Evolutionary conservation across 164 flowering plant genomes (phyloP).

Genomic region (Aristolochia contorta): DNA sequence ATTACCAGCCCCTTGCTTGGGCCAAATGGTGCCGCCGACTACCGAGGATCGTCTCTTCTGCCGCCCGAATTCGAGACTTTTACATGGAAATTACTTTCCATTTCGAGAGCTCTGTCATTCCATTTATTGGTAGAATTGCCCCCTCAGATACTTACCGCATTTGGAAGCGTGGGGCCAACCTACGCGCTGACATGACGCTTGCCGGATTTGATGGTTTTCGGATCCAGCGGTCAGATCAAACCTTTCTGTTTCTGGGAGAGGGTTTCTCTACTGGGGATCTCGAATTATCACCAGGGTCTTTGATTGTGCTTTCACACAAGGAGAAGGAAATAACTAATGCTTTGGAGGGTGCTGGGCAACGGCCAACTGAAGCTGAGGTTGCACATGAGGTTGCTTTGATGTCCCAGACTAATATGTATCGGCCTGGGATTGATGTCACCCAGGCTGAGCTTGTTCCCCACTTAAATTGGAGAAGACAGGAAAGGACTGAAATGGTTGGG

Average conservation of each 20-base stretch:
- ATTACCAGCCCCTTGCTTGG: conserved; percentile 98
- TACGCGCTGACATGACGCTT: conserved; percentile 98
- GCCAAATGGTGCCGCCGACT: conserved; percentile 98
- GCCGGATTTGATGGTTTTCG: conserved; percentile 99
- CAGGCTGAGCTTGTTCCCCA: conserved; percentile 95
- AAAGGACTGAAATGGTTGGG: conserved; percentile 92
- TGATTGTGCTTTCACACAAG: conserved; percentile 89
- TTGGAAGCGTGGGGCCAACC: conserved; percentile 95
- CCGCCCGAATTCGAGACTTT: conserved; percentile 77
- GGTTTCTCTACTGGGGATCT: conserved; percentile 59
- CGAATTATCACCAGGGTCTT: conserved; percentile 66
- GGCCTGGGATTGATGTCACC: conserved; percentile 99
- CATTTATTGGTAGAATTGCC: conserved; percentile 93
- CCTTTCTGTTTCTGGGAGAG: conserved; percentile 90
- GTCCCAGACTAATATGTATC: conserved; percentile 99
- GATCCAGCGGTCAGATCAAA: conserved; percentile 92
- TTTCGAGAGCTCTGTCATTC: conserved; percentile 96
- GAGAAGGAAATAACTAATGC: conserved; percentile 97
- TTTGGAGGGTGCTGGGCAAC: conserved; percentile 89
- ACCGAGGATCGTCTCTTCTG: conserved; percentile 81
- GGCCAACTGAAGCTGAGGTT: conserved; percentile 91
- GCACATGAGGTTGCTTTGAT: conserved; percentile 94
- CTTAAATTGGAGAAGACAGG: conserved; percentile 93
- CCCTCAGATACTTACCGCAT: conserved; percentile 97
- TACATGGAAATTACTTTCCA: conserved; percentile 98